phyloP scores from a whole-genome alignment of 371 early-diverging fungal species.

The Mucor mucedo region DNA sequence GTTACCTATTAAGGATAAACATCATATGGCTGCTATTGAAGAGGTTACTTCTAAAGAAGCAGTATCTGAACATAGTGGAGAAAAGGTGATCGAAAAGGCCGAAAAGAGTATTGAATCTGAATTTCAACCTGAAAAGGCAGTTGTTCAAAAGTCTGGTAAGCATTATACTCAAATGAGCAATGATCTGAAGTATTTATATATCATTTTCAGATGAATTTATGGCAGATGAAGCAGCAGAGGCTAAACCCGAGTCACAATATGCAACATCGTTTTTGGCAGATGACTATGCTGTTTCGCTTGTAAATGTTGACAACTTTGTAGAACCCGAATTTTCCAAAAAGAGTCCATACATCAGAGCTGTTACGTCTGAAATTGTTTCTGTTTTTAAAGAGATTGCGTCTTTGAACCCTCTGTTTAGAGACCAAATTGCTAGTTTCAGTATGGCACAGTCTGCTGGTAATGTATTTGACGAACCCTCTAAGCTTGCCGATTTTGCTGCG shows the following conservation, averaged over 20 bases:
- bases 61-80: constrained; percentile 3
- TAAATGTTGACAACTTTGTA: constrained; percentile 83
- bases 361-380: constrained; percentile 94
- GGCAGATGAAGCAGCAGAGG: constrained; percentile 22
- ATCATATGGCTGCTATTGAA: constrained; percentile 19
- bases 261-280: constrained; percentile 64
- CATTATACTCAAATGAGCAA: not conserved
- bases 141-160: constrained; percentile 14
- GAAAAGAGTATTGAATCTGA: constrained; percentile 16
- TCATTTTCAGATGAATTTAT: constrained; percentile 18
- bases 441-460: constrained; percentile 95
- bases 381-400: constrained; percentile 95
- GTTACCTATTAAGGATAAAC: constrained; percentile 37
- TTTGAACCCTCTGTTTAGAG: constrained; percentile 92
- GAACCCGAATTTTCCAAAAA: constrained; percentile 87
- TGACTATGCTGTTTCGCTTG: constrained; percentile 81
- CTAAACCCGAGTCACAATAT: constrained; percentile 30
- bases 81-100: constrained; percentile 20
- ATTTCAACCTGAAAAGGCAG: constrained; percentile 12
- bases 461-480: constrained; percentile 93
- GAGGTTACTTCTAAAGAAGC: constrained; percentile 12
- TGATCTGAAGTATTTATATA: too few species aligned
- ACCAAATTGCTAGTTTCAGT: constrained; percentile 95
- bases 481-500: constrained; percentile 96
- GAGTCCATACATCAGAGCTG: constrained; percentile 87